A percentile compares a stretch with the other conserved stretches of the same genome.
These are phyloP conservation scores for Astragalus membranaceus DNA, from an alignment of 306 rosid species.

Conservation along the genomic window DNA sequence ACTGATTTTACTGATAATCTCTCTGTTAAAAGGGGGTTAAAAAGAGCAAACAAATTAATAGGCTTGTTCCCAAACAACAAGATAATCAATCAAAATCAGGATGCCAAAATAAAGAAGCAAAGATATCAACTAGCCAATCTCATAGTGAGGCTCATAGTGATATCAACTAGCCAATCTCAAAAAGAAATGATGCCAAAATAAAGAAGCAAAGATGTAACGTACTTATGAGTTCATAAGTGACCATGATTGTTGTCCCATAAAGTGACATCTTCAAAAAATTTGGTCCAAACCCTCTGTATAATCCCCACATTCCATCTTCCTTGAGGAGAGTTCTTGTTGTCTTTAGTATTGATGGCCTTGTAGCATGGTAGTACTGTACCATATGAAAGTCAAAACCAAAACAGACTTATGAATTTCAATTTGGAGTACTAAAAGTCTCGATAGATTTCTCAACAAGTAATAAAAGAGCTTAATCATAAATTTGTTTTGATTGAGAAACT, in stretches of 20 bases:
- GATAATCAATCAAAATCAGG: no score
- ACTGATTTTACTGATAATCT: slow-evolving; percentile 55
- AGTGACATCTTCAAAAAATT: slow-evolving; percentile 83
- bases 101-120: no score
- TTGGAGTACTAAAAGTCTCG: no score
- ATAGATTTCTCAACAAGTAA: no score
- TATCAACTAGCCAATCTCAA: neutral
- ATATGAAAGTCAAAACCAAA: neutral
- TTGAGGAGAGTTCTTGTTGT: slow-evolving; percentile 53
- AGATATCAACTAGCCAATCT: no score
- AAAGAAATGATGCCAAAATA: neutral
- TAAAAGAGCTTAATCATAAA: no score
- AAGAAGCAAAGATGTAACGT: slow-evolving; percentile 23
- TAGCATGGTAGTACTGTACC: no score
- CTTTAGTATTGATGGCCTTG: slow-evolving; percentile 75
- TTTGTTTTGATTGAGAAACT: neutral
- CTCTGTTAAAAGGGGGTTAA: slow-evolving; percentile 38
- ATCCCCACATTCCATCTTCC: slow-evolving; percentile 94
- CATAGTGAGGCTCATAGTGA: no score
- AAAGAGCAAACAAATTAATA: no score
- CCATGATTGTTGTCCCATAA: slow-evolving; percentile 83
- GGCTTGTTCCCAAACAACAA: no score
- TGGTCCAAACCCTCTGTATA: slow-evolving; percentile 84
- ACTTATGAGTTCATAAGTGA: slow-evolving; percentile 88
- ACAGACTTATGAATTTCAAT: no score